Evolutionary conservation across 1,284 basidiomycete species (phyloP).

Genomic region (Earliella scabrosa): DNA sequence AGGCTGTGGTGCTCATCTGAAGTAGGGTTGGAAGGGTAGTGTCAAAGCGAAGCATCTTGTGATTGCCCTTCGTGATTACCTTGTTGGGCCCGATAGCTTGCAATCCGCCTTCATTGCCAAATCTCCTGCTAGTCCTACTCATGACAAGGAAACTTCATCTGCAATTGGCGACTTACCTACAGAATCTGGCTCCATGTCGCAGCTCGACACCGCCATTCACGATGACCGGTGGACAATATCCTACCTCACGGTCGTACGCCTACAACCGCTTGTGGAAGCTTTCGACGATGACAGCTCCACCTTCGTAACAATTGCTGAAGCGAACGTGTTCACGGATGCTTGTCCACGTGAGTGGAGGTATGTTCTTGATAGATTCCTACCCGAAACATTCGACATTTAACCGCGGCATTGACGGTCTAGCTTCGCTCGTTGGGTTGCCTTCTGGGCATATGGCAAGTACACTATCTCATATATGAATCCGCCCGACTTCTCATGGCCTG

Average conservation of each 20-base stretch:
- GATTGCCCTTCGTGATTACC: constrained; percentile 35
- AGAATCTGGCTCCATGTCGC: too few species aligned
- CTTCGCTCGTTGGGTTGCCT: too few species aligned
- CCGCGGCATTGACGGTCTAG: background rate
- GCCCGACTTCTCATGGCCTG: too few species aligned
- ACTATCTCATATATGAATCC: too few species aligned
- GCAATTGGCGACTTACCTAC: too few species aligned
- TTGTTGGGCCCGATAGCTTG: constrained; percentile 19
- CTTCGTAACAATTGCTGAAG: constrained; percentile 37
- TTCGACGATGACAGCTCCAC: constrained; percentile 38
- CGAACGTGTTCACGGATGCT: constrained; percentile 32
- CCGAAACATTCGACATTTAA: constrained; percentile 1
- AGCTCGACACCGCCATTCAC: background rate
- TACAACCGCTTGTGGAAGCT: constrained; percentile 32
- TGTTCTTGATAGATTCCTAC: too few species aligned
- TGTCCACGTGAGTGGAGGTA: constrained; percentile 37
- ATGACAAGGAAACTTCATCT: background rate
- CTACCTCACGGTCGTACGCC: constrained; percentile 25
- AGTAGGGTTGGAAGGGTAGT: constrained; percentile 37
- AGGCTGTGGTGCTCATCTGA: too few species aligned
- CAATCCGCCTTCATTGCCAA: background rate
- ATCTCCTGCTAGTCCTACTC: constrained; percentile 1
- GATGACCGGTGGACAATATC: constrained; percentile 27
- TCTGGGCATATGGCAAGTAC: too few species aligned
- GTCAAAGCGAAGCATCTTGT: constrained; percentile 37